Evolutionary conservation across 2,329 filamentous ascomycete species (phyloP).

Genomic region (Talaromyces pinophilus): DNA sequence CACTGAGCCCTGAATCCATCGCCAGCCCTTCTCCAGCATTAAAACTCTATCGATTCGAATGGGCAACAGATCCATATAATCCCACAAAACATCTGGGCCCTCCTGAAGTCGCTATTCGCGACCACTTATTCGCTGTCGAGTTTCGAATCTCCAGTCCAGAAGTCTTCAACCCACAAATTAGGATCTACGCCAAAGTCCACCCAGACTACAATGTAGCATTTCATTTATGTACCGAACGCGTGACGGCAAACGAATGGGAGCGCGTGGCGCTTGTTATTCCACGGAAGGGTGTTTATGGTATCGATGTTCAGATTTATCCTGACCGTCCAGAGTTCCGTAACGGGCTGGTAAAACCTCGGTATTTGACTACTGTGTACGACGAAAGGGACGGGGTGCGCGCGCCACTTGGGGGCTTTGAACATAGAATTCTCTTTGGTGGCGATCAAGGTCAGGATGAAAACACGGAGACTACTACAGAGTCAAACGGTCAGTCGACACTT

Average conservation of each 20-base stretch:
- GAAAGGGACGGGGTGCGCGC: not conserved
- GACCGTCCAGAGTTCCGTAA: not conserved
- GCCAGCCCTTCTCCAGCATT: not conserved
- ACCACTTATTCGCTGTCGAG: conserved; percentile 9
- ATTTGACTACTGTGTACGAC: not conserved
- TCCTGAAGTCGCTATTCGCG: not conserved
- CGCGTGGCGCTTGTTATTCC: conserved; percentile 1
- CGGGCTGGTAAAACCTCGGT: not conserved
- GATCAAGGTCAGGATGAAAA: not conserved
- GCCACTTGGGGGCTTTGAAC: not conserved
- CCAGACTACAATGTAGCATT: not conserved
- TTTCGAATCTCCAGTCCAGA: conserved; percentile 5
- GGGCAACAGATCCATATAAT: conserved; percentile 6
- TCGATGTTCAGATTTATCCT: not conserved
- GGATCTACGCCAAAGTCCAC: not conserved
- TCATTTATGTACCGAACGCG: not conserved
- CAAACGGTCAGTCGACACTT: not conserved
- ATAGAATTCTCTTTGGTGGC: not conserved
- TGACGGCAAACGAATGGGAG: conserved; percentile 3
- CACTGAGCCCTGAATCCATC: not conserved
- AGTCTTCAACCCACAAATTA: not conserved
- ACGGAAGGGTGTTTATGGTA: not conserved
- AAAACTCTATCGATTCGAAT: not conserved
- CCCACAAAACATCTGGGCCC: not conserved
- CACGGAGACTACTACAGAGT: not conserved